These are phyloP conservation scores for Zasmidium angulare DNA, from an alignment of 2,329 filamentous ascomycete species.

Conservation along the genomic window DNA sequence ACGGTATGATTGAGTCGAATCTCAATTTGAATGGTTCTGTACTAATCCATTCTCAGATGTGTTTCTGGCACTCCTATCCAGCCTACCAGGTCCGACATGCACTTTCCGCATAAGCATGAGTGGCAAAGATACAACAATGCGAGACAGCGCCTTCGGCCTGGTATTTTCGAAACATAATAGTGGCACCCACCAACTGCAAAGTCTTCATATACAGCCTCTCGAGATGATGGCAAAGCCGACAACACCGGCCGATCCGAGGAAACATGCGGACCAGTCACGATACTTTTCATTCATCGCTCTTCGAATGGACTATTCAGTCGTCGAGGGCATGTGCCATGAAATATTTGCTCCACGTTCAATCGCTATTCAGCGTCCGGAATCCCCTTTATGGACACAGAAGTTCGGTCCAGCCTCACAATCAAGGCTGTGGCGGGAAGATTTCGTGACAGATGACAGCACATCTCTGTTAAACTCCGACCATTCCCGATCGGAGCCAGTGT, in stretches of 20 bases:
- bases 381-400: not conserved
- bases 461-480: not conserved
- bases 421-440: not conserved
- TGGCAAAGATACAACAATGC: not conserved
- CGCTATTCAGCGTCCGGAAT: not conserved
- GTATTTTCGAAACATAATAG: not conserved
- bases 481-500: not conserved
- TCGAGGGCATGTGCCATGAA: not conserved
- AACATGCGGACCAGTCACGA: not conserved
- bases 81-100: not conserved
- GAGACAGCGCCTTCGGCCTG: not conserved
- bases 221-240: not conserved
- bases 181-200: not conserved
- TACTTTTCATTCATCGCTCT: not conserved
- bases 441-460: not conserved
- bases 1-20: not conserved
- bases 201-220: not conserved
- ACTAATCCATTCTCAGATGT: not conserved
- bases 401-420: not conserved
- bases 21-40: not conserved
- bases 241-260: not conserved
- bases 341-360: not conserved
- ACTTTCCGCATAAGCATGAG: not conserved
- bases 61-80: not conserved
- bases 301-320: not conserved